Evolutionary conservation across 2,329 filamentous ascomycete genomes (phyloP), one percentile per base, ranked within the genome.

Genomic region (Sporothrix curviconia): DNA sequence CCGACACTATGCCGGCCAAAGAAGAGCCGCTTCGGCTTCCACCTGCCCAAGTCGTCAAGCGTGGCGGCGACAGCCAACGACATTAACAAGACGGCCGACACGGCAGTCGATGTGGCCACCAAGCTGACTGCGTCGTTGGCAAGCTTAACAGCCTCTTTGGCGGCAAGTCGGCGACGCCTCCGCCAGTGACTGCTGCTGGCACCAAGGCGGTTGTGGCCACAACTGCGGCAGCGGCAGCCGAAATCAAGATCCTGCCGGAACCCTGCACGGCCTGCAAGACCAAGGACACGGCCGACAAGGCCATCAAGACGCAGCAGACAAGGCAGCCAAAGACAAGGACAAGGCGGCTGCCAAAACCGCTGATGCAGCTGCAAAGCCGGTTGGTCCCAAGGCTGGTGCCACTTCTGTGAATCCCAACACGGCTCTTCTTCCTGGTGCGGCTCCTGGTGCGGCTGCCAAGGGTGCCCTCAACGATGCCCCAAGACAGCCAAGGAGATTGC

Each of bases 201-300:
- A 28, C 28, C 14, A 44, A 44, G 14, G 42, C 42, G n/a, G n/a
- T n/a, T n/a, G n/a, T n/a, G n/a, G n/a, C n/a, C n/a, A n/a, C n/a
- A n/a, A n/a, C n/a, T 4, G 11, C 22, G 2, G 24, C 42, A 3
- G 12, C 42, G 3, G 28, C 42, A 4, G 42, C 22, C 12, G 42
- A 44, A 22, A 44, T 44, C 44, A 47, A 47, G 44, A 51, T 51
- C 32, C 22, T 39, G 17, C 47, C 47, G 1, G 47, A 51, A n/a
- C 47, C 47, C 17, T 51, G 47, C 19, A 32, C 47, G 19, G 47
- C 47, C 14, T 51, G 47, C 32, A 51, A 51, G 32, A 11, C 47
- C 17, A 51, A 51, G 9, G 47, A 51, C 19, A 32, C 47, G 32
- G 47, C 32, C 4, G 47, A 37, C 19, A 39, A 36, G 14, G 34